Base-by-base conservation (phyloP, 768 basidiomycete species). In the Xanthoconium purpureum region DNA sequence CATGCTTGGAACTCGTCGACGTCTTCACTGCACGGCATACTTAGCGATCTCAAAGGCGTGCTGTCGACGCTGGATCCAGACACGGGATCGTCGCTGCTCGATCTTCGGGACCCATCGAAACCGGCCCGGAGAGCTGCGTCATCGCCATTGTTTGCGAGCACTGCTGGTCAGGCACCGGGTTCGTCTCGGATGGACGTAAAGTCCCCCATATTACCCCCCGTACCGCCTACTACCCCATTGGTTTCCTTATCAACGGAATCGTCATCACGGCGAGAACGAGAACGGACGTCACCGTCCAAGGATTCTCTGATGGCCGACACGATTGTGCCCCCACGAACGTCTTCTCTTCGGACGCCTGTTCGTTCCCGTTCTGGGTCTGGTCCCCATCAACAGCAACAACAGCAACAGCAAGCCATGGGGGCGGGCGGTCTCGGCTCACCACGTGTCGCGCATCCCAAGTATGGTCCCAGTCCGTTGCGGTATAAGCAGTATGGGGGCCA, bases 11-110 rank as follows among this genome's bases (percentile, higher is more conserved):
- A 77, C 1, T 71, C 70, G 47, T 73, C 75, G 24, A 24, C 24
- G 17, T 54, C 71, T 52, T 74, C 81, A 6, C 70, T 89, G 36
- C 78, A 76, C 65, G 86, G 84, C 39, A 80, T 91, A 59, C 74
- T 91, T 47, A 81, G 79, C 61, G 85, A 91, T 57, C 87, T 93
- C 72, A 80, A 83, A 71, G 88, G 86, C 54, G 82, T 87, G 71
- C 76, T 91, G 54, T 81, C 80, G 59, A 81, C 85, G 56, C 73
- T 90, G 58, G 88, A 87, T 60, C 79, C 84, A 46, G 74, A 78
- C 36, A 75, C 78, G 45, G 71, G 72, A 39, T 68, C 80, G 30
- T 70, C 80, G 45, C 69, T 77, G 24, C 74, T 91, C 54, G 85
- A 85, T 67, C 80, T 91, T 44, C 78, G 74, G 57, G 85, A 89